Percentiles rank a stretch among this genome's conserved stretches.
Evolutionary conservation across 257 asterid species (phyloP).

Genomic region (Nicotiana tabacum): DNA sequence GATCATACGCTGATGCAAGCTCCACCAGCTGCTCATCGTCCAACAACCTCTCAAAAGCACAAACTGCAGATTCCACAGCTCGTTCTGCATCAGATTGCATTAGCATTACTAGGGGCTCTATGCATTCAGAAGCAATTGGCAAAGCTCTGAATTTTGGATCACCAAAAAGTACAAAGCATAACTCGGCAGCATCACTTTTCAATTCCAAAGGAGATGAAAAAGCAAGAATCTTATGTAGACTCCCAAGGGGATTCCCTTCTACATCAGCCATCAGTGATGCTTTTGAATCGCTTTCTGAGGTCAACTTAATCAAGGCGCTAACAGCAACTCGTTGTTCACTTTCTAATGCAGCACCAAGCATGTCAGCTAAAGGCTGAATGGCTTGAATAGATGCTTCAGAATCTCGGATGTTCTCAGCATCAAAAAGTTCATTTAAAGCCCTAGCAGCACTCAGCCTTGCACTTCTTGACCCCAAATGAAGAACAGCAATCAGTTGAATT

Average conservation of each 20-base stretch:
- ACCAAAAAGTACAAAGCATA: slow-evolving; percentile 59
- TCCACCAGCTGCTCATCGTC: slow-evolving; percentile 72
- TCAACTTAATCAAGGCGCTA: slow-evolving; percentile 65
- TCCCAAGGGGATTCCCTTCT: slow-evolving; percentile 61
- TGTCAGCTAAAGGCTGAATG: slow-evolving; percentile 70
- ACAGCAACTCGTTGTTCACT: slow-evolving; percentile 67
- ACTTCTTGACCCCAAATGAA: slow-evolving; percentile 80
- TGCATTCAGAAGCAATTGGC: slow-evolving; percentile 49
- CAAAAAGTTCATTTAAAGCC: slow-evolving; percentile 67
- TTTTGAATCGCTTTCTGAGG: slow-evolving; percentile 45
- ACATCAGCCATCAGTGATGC: slow-evolving; percentile 58
- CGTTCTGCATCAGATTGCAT: slow-evolving; percentile 57
- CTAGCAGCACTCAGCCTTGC: slow-evolving; percentile 73
- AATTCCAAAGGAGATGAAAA: slow-evolving; percentile 49
- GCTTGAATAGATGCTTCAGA: slow-evolving; percentile 74
- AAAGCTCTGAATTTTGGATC: slow-evolving; percentile 47
- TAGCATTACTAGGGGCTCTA: slow-evolving; percentile 59
- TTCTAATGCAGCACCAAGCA: slow-evolving; percentile 57
- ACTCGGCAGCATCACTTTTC: slow-evolving; percentile 69
- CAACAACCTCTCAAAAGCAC: slow-evolving; percentile 76
- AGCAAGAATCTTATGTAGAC: slow-evolving; percentile 50
- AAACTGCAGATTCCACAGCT: slow-evolving; percentile 66
- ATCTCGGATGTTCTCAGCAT: slow-evolving; percentile 55
- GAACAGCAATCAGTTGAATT: slow-evolving; percentile 75
- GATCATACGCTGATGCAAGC: slow-evolving; percentile 50